These are phyloP conservation scores for Biscogniauxia marginata DNA, from an alignment of 2,329 filamentous ascomycete species.

Conservation along the genomic window DNA sequence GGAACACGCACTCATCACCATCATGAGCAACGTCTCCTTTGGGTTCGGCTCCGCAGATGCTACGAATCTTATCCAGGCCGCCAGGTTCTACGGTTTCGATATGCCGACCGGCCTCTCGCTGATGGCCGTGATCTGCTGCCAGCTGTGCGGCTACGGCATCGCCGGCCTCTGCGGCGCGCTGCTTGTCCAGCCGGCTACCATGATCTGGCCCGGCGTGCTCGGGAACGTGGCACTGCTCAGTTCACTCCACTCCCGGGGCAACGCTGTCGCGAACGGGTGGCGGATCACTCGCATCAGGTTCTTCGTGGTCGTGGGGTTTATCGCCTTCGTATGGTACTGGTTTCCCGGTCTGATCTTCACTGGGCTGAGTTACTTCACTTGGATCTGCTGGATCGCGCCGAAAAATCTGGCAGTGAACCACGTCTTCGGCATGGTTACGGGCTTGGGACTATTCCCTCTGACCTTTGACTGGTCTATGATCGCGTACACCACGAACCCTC, in stretches of 20 bases:
- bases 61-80: slow-evolving; percentile 45
- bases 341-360: slow-evolving; percentile 49
- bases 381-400: slow-evolving; percentile 49
- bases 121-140: slow-evolving; percentile 26
- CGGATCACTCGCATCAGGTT: slow-evolving; percentile 35
- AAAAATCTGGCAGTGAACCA: slow-evolving; percentile 46
- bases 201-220: slow-evolving; percentile 54
- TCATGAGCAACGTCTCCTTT: slow-evolving; percentile 50
- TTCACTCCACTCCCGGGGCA: slow-evolving; percentile 38
- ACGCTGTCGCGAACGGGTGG: slow-evolving; percentile 34
- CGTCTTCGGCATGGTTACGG: slow-evolving; percentile 47
- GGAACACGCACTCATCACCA: slow-evolving; percentile 44
- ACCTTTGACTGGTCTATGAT: slow-evolving; percentile 42
- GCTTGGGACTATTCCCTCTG: slow-evolving; percentile 39
- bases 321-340: slow-evolving; percentile 48
- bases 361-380: slow-evolving; percentile 44
- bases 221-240: slow-evolving; percentile 47
- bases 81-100: slow-evolving; percentile 40
- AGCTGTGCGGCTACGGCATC: slow-evolving; percentile 43
- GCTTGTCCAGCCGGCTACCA: slow-evolving; percentile 44
- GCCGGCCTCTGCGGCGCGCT: slow-evolving; percentile 44
- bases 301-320: slow-evolving; percentile 33
- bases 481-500: slow-evolving; percentile 41
- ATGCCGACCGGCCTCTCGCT: slow-evolving; percentile 29
- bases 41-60: slow-evolving; percentile 44